Base-by-base conservation (phyloP, 2,329 filamentous ascomycete species). In the Aaosphaeria arxii region DNA sequence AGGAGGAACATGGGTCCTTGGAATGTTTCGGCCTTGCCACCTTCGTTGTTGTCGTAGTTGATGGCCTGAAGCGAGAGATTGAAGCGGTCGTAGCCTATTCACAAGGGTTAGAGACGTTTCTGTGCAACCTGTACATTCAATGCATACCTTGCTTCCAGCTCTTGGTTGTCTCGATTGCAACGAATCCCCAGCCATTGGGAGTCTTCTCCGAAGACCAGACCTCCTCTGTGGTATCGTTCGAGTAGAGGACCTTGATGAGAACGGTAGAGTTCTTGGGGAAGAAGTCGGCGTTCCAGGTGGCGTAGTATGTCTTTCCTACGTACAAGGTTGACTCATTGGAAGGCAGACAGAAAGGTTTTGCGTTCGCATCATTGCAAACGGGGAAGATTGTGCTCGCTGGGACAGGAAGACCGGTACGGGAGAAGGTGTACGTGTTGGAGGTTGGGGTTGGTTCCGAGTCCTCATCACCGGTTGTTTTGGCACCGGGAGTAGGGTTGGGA, bases 41-140 rank as follows among this genome's bases (percentile, higher is more conserved):
- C 45, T 11, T 53, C 42, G 32, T 42, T 30, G 42, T 38, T 40
- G 30, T 57, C 50, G 44, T 49, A 60, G 42, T 65, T 59, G 31
- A 71, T 56, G 29, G 73, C 66, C 43, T 66, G 66, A 42, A 67
- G 62, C 6, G 71, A 69, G 40, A 75, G 55, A 40, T 70, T 69
- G 52, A 72, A 73, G 35, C 33, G 33, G 9, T 36, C 9, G 13
- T 36, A 36, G 9, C 33, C 33, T 36, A 36, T 11, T 11, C 13
- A 36, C 9, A 11, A 13, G 33, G 17, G 17, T 24, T 24, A 24
- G 17, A 24, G 17, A 24, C 17, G 17, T 24, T 24, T 24, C 17
- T 24, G 17, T 24, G 17, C 17, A 24, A 24, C 17, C 17, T 24
- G 33, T 36, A 9, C 33, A 9, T 13, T 13, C 33, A 36, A 46